Conservation (phyloP, 495 filamentous ascomycete species). For the Daldinia bambusicola region DNA sequence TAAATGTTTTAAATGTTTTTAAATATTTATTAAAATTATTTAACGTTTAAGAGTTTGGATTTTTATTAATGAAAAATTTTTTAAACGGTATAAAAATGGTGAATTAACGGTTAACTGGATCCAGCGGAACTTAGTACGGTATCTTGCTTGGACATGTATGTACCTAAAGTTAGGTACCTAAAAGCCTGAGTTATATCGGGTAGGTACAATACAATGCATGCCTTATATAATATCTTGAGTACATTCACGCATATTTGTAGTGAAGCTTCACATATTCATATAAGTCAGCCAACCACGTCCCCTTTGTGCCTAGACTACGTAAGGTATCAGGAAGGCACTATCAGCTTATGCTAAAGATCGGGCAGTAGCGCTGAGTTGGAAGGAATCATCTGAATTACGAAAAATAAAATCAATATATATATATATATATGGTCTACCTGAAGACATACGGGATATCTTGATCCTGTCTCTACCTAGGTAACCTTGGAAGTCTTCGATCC, state of each 20-base stretch:
- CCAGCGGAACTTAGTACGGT: no score
- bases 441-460: neutral
- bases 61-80: no score
- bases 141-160: neutral
- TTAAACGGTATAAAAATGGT: no score
- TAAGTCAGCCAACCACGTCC: neutral
- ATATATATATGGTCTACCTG: neutral
- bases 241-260: neutral
- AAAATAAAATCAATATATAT: neutral
- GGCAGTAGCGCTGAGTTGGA: neutral
- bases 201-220: neutral
- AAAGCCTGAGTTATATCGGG: neutral
- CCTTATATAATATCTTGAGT: neutral
- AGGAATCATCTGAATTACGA: neutral
- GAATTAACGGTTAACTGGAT: no score
- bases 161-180: conserved; percentile 1
- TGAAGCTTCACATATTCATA: neutral
- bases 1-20: no score
- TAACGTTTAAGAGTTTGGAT: no score
- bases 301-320: no score
- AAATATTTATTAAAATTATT: no score
- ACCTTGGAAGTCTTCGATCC: neutral
- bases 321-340: neutral
- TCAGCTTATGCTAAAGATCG: neutral
- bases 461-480: neutral